phyloP scores from a whole-genome alignment of 2,329 filamentous ascomycete genomes.

The Trichoderma asperellum region DNA sequence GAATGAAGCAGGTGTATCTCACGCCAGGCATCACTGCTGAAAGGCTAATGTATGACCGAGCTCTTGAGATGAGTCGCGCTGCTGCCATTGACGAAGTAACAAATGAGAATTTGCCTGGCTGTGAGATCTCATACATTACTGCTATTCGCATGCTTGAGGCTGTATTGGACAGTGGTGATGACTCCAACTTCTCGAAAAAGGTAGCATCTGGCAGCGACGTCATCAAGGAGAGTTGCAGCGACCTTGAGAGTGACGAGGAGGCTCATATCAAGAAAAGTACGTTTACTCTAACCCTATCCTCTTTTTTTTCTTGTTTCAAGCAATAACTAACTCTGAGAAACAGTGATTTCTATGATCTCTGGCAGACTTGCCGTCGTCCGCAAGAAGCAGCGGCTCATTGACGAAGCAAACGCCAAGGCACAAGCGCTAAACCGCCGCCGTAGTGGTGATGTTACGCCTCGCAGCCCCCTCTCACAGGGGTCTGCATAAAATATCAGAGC shows the following conservation, averaged over 20 bases:
- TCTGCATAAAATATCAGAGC: conserved; percentile 39
- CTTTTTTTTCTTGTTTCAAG: not conserved
- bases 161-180: conserved; percentile 82
- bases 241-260: conserved; percentile 70
- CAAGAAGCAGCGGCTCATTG: conserved; percentile 65
- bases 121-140: conserved; percentile 90
- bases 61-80: conserved; percentile 92
- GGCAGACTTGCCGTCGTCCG: conserved; percentile 59
- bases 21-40: conserved; percentile 91
- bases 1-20: conserved; percentile 78
- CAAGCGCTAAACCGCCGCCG: conserved; percentile 52
- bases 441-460: conserved; percentile 60
- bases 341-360: conserved; percentile 67
- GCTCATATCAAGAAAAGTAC: conserved; percentile 74
- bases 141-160: conserved; percentile 95
- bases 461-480: conserved; percentile 55
- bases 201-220: conserved; percentile 47
- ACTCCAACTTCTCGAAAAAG: conserved; percentile 44
- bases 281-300: conserved; percentile 34
- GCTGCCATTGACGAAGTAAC: conserved; percentile 96
- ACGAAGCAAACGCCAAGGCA: conserved; percentile 56
- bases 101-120: conserved; percentile 82
- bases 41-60: conserved; percentile 97
- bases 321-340: not conserved
- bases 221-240: conserved; percentile 49